Evolutionary conservation across 164 flowering plant species (phyloP), one percentile per base, ranked within the genome.

Genomic region (Annona cherimola): DNA sequence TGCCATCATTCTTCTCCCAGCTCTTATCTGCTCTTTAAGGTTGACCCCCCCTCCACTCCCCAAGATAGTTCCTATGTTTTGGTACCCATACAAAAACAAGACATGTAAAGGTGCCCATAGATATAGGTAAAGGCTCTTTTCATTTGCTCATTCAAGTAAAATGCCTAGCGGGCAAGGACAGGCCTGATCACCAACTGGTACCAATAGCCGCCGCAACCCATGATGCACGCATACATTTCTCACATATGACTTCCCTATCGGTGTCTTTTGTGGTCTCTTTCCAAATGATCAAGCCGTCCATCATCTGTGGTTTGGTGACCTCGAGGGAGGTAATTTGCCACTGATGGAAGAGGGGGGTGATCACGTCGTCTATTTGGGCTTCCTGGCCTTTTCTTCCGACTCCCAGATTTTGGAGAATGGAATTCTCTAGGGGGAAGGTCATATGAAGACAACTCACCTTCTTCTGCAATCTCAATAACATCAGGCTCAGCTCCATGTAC

Each of bases 401-500:
- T 79, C 67, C 68, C 75, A 1, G 81, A 62, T 45, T 76, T 83
- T 19, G 93, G 88, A 12, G 89, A 84, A 43, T 54, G 79, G 60
- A 75, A 55, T 20, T 71, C 87, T 55, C 61, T 67, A 11, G 14
- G 8, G 57, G 57, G 54, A 45, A 78, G 78, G 72, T 81, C 84
- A 62, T 65, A 67, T 35, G 76, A 67, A 4, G 82, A 75, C 19
- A 88, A 69, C 76, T 86, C 90, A 64, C 90, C 90, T 73, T 88
- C 92, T 73, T 88, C 90, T 2, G 80, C 83, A 66, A 69, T 74
- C 45, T 77, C 79, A 42, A 43, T 46, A 18, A 26, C 65, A n/a
- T 54, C 57, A 12, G 8, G 35, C 43, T 45, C 39, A 4, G 18
- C 45, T 16, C 66, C 66, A 70, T 61, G 42, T 12, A 42, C 66